A percentile compares a stretch with the other conserved stretches of the same genome.
Evolutionary conservation across 345 rosid genomes (phyloP).

Genomic region (Capsella bursapastoris): DNA sequence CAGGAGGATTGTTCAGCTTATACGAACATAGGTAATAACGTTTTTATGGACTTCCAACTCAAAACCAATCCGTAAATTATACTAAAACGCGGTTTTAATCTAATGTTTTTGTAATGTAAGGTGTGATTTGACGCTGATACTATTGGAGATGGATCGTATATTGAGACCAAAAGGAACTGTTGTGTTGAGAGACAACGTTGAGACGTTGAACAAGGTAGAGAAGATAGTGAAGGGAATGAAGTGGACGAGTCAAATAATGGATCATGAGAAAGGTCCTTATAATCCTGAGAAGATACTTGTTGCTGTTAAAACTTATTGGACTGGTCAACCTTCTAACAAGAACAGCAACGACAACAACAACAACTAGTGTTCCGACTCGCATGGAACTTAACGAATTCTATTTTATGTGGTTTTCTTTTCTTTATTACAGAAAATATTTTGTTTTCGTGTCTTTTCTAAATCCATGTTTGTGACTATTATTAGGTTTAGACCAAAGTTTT

Average conservation of each 20-base stretch:
- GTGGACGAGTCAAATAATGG: slow-evolving; percentile 80
- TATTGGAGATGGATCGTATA: slow-evolving; percentile 97
- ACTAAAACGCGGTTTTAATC: slow-evolving; percentile 1
- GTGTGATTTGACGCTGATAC: slow-evolving; percentile 77
- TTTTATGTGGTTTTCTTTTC: background rate
- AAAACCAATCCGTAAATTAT: background rate
- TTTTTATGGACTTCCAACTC: background rate
- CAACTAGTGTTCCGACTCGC: slow-evolving; percentile 33
- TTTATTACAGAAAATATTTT: background rate
- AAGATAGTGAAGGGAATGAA: slow-evolving; percentile 80
- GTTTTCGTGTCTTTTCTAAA: background rate
- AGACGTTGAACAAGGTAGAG: slow-evolving; percentile 73
- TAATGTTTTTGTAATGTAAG: slow-evolving; percentile 42
- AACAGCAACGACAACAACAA: slow-evolving; percentile 29
- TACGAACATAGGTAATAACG: slow-evolving; percentile 67
- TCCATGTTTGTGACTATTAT: too few species aligned
- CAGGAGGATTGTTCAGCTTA: slow-evolving; percentile 73
- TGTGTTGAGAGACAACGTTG: slow-evolving; percentile 90
- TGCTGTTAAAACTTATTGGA: slow-evolving; percentile 90
- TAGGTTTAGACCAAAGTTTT: too few species aligned
- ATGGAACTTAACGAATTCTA: slow-evolving; percentile 8
- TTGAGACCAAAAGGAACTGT: slow-evolving; percentile 96
- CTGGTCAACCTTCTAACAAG: slow-evolving; percentile 57
- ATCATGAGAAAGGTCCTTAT: slow-evolving; percentile 94
- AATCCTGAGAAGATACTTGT: slow-evolving; percentile 93